Base-by-base conservation (phyloP, 2,329 filamentous ascomycete species). In the Teratosphaeriaceae sp. region DNA sequence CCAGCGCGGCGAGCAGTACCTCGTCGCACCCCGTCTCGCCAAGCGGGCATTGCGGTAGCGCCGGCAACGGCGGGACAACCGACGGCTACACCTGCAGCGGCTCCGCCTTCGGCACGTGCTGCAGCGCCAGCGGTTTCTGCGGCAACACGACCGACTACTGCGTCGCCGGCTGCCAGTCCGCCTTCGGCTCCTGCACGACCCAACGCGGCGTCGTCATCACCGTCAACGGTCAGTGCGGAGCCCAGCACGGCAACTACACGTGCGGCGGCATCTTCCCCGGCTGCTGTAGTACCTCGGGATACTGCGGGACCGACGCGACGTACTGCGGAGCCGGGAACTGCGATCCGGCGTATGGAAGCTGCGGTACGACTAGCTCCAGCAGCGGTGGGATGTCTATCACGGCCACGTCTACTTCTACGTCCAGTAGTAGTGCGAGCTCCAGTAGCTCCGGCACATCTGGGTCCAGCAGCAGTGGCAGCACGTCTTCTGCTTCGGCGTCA, bases 1-100 rank as follows among this genome's bases (percentile, higher is more conserved):
- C 31, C 15, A 34, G 15, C 31, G 16, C 39, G 16, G 15, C 36
- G n/a, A 38, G 35, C 22, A 29, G 29, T 9, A 44, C 42, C 11
- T 26, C 29, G 7, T 30, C 20, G 27, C 40, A 19, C 5, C 35
- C 40, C 12, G 12, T 40, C n/a, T 40, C 36, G 31, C 38, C 48
- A 11, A 41, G 34, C 34, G 31, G 38, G 15, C 41, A 42, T 20
- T 36, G 38, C 33, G 43, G 43, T 18, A 41, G 30, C 3, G 16
- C 11, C 5, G 42, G 42, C 18, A 44, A 39, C 18, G 42, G 42
- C 26, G 42, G 42, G n/a, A 33, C 42, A 16, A 13, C 43, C 8
- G 38, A 45, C 7, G 43, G 43, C 27, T 45, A 40, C 43, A 45
- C 43, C n/a, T 45, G 43, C 27, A 23, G 20, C 7, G 43, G 38